phyloP scores from a whole-genome alignment of 2,329 filamentous ascomycete genomes.

The Basipetospora chlamydospora region DNA sequence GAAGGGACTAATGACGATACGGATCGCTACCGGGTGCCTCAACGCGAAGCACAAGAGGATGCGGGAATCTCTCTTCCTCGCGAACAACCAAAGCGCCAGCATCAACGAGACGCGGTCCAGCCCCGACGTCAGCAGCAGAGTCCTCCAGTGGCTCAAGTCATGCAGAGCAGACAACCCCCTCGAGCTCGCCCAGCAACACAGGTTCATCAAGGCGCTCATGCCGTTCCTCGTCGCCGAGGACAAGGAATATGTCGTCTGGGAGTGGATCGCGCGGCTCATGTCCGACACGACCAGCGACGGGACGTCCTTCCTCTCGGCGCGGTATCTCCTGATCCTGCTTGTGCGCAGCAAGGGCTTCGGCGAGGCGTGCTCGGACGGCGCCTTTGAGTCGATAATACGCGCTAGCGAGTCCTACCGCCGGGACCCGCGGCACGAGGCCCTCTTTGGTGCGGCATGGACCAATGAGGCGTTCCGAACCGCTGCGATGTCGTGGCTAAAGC shows the following conservation, averaged over 20 bases:
- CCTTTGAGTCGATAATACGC: constrained; percentile 32
- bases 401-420: constrained; percentile 27
- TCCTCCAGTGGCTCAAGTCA: constrained; percentile 38
- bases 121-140: constrained; percentile 9
- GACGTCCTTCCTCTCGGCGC: constrained; percentile 11
- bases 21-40: constrained; percentile 39
- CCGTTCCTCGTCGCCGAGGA: constrained; percentile 38
- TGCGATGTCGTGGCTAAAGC: constrained; percentile 29
- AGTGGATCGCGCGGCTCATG: constrained; percentile 32
- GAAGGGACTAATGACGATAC: constrained; percentile 39
- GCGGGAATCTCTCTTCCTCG: not conserved
- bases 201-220: constrained; percentile 25
- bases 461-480: constrained; percentile 37
- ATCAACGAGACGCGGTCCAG: not conserved
- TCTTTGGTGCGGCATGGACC: constrained; percentile 28
- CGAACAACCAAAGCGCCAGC: not conserved
- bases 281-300: constrained; percentile 12
- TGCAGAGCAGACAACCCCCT: constrained; percentile 32
- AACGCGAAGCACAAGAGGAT: constrained; percentile 24
- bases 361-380: constrained; percentile 24
- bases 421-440: constrained; percentile 17
- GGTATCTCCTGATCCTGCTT: constrained; percentile 22
- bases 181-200: constrained; percentile 25
- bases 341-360: constrained; percentile 25
- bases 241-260: constrained; percentile 35